These are phyloP conservation scores for Wallacemonas sp. DNA, from an alignment of 208 protist species.

Conservation along the genomic window DNA sequence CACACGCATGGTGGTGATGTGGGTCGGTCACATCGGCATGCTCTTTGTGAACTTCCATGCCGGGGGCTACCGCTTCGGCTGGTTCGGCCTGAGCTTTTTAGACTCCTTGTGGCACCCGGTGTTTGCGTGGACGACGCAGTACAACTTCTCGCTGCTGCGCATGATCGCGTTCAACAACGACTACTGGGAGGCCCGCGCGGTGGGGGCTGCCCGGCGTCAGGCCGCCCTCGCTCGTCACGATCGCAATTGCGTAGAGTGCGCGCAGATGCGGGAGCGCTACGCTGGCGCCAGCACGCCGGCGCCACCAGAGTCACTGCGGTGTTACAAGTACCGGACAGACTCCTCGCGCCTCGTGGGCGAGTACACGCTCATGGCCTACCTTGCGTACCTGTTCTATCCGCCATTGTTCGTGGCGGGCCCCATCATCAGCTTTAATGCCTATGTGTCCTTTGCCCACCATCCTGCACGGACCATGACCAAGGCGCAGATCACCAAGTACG, in stretches of 20 bases:
- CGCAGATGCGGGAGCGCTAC: slow-evolving; percentile 34
- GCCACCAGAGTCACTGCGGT: slow-evolving; percentile 28
- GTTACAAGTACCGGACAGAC: slow-evolving; percentile 55
- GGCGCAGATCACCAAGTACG: slow-evolving; percentile 32
- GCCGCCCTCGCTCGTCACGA: slow-evolving; percentile 31
- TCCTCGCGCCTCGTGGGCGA: slow-evolving; percentile 36
- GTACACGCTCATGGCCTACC: slow-evolving; percentile 60
- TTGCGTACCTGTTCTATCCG: slow-evolving; percentile 86
- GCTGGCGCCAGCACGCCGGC: neutral
- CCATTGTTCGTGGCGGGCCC: slow-evolving; percentile 90
- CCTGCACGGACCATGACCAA: slow-evolving; percentile 34
- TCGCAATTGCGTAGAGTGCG: slow-evolving; percentile 42
- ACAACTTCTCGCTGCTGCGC: slow-evolving; percentile 77
- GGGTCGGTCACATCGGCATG: slow-evolving; percentile 38
- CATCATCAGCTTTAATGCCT: slow-evolving; percentile 87
- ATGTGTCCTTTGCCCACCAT: slow-evolving; percentile 66
- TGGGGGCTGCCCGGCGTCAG: slow-evolving; percentile 18
- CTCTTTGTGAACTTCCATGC: slow-evolving; percentile 50
- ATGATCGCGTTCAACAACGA: slow-evolving; percentile 79
- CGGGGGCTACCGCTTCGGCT: slow-evolving; percentile 40
- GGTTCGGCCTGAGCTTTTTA: slow-evolving; percentile 45
- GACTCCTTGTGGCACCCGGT: slow-evolving; percentile 26
- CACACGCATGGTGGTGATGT: slow-evolving; percentile 50
- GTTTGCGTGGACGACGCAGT: slow-evolving; percentile 64
- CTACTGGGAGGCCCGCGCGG: slow-evolving; percentile 34